Evolutionary conservation across 2,329 filamentous ascomycete species (phyloP), one percentile per base, ranked within the genome.

Genomic region (Cercospora brassicicola): DNA sequence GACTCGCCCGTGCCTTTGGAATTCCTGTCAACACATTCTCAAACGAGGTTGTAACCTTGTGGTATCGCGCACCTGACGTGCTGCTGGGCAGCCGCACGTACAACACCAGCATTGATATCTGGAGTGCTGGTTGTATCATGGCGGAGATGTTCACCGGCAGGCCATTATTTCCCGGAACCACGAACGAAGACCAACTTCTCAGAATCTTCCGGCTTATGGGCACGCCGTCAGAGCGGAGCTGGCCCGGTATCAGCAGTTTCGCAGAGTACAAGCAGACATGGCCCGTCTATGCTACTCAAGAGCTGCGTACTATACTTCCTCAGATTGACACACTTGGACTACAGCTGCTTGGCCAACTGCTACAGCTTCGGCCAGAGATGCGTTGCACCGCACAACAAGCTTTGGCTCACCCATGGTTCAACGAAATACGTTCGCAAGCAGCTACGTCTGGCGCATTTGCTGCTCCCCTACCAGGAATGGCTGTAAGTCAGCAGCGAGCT

Each of bases 41-140:
- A 62, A 98, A 98, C 80, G 94, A 98, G 81, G 94, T 98, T 67
- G 94, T 98, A 53, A 98, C 95, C 0, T 85, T 98, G 18, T 98
- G 94, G 94, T 99, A 99, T 80, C 91, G 95, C 53, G 95, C 95
- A 0, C 95, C 95, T 0, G 95, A 99, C 76, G 95, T 99, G 57
- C 87, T 99, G 62, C 87, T 99, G 56, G 95, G 95, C 62, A 95
- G 91, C 76, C 86, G 95, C 72, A 98, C 95, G 23, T 99, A 99
- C 84, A 99, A 97, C 82, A 99, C 95, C n/a, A 96, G 93, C 82
- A 98, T 99, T 79, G 95, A 99, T 77, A 98, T 99, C 78, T 99
- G 95, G 95, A 97, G 93, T 6, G 95, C 95, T 6, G 95, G 95
- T 66, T 99, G 95, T 81, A 99, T 99, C 84, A 98, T 99, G 95